Base-by-base conservation (phyloP, 306 rosid genomes). In the Cotoneaster glaucophyllus region DNA sequence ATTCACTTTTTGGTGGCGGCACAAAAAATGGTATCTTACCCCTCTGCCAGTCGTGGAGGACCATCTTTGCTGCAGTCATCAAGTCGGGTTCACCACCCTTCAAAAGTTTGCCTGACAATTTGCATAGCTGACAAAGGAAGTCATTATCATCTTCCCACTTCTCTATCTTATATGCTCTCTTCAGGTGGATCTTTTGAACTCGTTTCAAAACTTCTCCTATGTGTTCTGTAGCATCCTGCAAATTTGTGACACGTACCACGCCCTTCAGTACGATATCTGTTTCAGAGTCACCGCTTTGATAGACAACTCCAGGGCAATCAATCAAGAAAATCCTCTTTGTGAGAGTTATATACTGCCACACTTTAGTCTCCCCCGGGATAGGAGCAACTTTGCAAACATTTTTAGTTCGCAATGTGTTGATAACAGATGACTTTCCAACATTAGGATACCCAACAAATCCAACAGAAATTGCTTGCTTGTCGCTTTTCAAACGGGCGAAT, bases 11-110 rank as follows among this genome's bases (percentile, higher is more conserved):
- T 11, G 96, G 96, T 57, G 98, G 97, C 19, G 85, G 80, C 41
- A 90, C 92, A 70, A 95, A 94, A 73, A 95, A 95, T 69, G 98
- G 98, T 66, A 94, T 92, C 76, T 31, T 86, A 22, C 98, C 98
- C 90, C 98, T 92, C 88, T 92, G 97, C 97, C 97, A 92, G 76
- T 94, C 97, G 67, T 94, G 97, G 53, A 94, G 97, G n/a, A 92
- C 72, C 98, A 92, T 94, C 85, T 94, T 90, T 17, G 96, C 97
- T 2, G 86, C 96, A 13, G 98, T 94, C 81, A 77, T 90, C 83
- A 90, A 86, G 82, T 92, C 98, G 19, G 98, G 97, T 70, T 94
- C 98, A 15, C 97, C 97, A 48, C 98, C 98, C 98, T 80, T 95
- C 43, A 88, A 74, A 71, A 95, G 93, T 80, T 92, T 92, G 71